Conservation (phyloP, 352 stramenopile species). For the Phytophthora colocasiae region DNA sequence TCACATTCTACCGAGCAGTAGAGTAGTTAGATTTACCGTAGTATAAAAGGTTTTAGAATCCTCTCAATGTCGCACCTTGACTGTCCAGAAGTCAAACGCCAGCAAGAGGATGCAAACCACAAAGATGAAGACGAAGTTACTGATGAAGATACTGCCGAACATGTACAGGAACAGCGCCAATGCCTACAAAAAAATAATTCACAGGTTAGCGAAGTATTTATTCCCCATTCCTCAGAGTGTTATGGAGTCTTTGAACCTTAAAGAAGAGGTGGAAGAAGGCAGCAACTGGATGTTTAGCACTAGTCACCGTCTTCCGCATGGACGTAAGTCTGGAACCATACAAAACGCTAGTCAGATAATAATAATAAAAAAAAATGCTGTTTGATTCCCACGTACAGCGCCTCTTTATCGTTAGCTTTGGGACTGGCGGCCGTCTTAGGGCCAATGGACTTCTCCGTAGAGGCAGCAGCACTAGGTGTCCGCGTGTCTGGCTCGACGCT, state of each 20-base stretch:
- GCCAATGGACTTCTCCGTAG: conserved; percentile 16
- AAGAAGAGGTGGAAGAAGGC: conserved; percentile 98
- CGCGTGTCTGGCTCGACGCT: conserved; percentile 51
- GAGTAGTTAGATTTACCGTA: too few species aligned
- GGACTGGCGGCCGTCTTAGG: conserved; percentile 25
- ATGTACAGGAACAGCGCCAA: conserved; percentile 95
- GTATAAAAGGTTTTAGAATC: too few species aligned
- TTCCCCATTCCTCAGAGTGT: neutral
- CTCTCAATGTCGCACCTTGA: conserved; percentile 76
- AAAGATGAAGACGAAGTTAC: conserved; percentile 97
- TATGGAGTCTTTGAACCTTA: conserved; percentile 71
- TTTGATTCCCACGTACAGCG: conserved; percentile 55
- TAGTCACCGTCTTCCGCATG: conserved; percentile 71
- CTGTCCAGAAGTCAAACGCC: conserved; percentile 98
- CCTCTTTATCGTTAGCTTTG: conserved; percentile 57
- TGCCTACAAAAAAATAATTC: conserved; percentile 27
- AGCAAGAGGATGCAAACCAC: conserved; percentile 97
- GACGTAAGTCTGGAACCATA: conserved; percentile 58
- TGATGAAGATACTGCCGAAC: conserved; percentile 91
- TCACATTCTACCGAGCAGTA: conserved; percentile 74
- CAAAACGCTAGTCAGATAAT: conserved; percentile 19
- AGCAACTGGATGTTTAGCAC: conserved; percentile 93
- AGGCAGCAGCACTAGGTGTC: conserved; percentile 14
- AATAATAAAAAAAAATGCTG: neutral
- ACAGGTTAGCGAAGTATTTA: conserved; percentile 1